Evolutionary conservation across 2,329 filamentous ascomycete species (phyloP).

Genomic region (Cercospora sesami): DNA sequence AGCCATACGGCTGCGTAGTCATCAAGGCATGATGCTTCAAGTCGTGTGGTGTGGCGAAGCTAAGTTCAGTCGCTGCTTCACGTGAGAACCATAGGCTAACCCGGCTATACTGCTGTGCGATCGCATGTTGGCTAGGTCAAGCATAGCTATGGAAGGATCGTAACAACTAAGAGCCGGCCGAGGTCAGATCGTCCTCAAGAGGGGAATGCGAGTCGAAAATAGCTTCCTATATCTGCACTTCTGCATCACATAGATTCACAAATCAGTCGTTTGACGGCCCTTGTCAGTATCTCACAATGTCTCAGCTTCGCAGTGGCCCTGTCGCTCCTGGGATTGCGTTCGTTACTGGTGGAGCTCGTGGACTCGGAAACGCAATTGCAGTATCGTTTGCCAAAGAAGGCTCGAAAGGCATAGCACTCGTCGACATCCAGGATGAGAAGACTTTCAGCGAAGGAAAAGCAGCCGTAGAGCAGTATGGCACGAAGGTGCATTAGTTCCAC

Average conservation of each 20-base stretch:
- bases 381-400: slow-evolving; percentile 34
- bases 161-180: slow-evolving; percentile 6
- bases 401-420: slow-evolving; percentile 29
- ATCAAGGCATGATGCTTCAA: background rate
- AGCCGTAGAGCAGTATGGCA: slow-evolving; percentile 30
- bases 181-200: slow-evolving; percentile 3
- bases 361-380: slow-evolving; percentile 33
- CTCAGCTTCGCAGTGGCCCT: slow-evolving; percentile 25
- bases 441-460: slow-evolving; percentile 29
- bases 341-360: slow-evolving; percentile 33
- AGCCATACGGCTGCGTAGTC: slow-evolving; percentile 2
- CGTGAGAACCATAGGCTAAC: background rate
- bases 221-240: background rate
- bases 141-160: background rate
- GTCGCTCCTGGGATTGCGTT: slow-evolving; percentile 34
- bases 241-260: background rate
- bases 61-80: slow-evolving; percentile 1
- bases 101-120: background rate
- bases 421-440: slow-evolving; percentile 31
- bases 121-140: background rate
- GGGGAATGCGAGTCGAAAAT: slow-evolving; percentile 1
- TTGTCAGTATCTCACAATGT: slow-evolving; percentile 11
- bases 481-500: slow-evolving; percentile 16
- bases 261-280: background rate
- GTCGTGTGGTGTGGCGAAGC: background rate